A percentile compares a stretch with the other conserved stretches of the same genome.
These are phyloP conservation scores for Lactarius vividus DNA, from an alignment of 768 basidiomycete genomes.

Conservation along the genomic window DNA sequence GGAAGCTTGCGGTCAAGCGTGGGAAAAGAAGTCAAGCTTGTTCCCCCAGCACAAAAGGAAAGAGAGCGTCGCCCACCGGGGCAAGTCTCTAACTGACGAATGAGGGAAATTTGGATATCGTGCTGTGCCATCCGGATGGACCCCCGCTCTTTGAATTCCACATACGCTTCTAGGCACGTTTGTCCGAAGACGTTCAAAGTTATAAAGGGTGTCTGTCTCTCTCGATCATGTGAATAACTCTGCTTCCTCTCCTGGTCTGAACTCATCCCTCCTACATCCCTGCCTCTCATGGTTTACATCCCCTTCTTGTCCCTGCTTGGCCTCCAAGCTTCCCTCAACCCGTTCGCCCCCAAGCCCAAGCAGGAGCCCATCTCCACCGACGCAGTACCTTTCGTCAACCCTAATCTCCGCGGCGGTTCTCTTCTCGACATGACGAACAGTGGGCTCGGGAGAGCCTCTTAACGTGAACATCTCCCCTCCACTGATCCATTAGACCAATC, in stretches of 20 bases:
- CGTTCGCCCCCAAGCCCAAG: not conserved
- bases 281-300: constrained; percentile 12
- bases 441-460: constrained; percentile 26
- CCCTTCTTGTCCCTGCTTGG: constrained; percentile 13
- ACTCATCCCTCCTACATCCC: not conserved
- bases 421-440: not conserved
- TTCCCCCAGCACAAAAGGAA: not conserved
- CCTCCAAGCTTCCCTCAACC: constrained; percentile 8
- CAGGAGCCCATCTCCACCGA: not conserved
- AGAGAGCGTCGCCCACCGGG: not conserved
- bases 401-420: not conserved
- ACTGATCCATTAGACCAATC: not conserved
- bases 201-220: not conserved
- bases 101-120: not conserved
- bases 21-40: not conserved
- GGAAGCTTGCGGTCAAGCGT: not conserved
- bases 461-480: constrained; percentile 12
- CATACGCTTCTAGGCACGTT: not conserved
- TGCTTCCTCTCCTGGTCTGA: not conserved
- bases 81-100: not conserved
- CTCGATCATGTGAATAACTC: not conserved
- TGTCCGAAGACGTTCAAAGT: not conserved
- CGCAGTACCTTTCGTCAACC: not conserved
- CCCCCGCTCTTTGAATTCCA: constrained; percentile 4
- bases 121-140: too few species aligned